Conservation (phyloP, 148 eudicot species). For the Vaccinium myrtillus region DNA sequence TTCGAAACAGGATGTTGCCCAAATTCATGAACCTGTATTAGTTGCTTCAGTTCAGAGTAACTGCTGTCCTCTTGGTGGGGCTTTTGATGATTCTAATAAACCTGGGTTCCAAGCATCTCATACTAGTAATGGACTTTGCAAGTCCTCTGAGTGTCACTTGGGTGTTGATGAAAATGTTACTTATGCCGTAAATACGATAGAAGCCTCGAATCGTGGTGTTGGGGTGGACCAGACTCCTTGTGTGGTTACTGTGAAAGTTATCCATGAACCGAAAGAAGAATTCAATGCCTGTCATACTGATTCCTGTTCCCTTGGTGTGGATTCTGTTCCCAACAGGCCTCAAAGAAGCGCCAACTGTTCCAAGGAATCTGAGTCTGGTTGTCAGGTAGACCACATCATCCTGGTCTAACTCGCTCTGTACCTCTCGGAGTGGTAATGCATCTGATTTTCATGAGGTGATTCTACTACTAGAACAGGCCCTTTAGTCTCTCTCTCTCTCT, state of each 20-base stretch:
- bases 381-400: slow-evolving; percentile 15
- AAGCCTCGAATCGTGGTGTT: neutral
- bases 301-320: neutral
- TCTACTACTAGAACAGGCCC: neutral
- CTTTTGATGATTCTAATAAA: neutral
- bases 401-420: slow-evolving; percentile 17
- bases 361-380: slow-evolving; percentile 15
- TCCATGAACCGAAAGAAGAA: neutral
- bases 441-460: slow-evolving; percentile 32
- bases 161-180: neutral
- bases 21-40: neutral
- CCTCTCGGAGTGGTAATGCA: slow-evolving; percentile 18
- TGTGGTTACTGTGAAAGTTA: neutral
- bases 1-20: neutral
- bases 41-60: neutral
- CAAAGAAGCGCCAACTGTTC: slow-evolving; percentile 2
- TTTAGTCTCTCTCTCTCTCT: neutral
- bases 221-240: slow-evolving; percentile 5
- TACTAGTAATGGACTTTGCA: neutral
- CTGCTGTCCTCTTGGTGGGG: neutral
- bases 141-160: neutral
- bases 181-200: neutral
- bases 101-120: neutral
- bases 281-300: neutral
- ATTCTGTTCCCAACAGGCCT: slow-evolving; percentile 13